phyloP scores from a whole-genome alignment of 768 basidiomycete species.

The Kwoniella shandongensis region DNA sequence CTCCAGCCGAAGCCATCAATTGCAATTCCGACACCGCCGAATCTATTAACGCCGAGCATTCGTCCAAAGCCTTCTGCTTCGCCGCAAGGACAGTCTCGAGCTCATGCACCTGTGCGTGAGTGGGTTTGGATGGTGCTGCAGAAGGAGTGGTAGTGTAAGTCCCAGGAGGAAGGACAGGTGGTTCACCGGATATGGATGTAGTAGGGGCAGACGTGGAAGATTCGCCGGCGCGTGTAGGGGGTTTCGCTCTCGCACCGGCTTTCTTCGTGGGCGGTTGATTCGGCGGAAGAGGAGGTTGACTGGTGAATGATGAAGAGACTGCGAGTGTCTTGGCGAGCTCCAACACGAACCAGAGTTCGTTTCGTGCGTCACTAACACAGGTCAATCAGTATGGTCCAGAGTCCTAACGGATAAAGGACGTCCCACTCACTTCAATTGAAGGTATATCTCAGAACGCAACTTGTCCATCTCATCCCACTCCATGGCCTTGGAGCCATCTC shows the following conservation, averaged over 20 bases:
- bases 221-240: constrained; percentile 7
- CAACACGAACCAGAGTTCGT: constrained; percentile 46
- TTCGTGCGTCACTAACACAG: constrained; percentile 44
- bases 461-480: constrained; percentile 36
- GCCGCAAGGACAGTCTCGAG: constrained; percentile 37
- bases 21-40: constrained; percentile 41
- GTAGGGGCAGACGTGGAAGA: neutral
- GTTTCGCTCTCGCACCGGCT: constrained; percentile 9
- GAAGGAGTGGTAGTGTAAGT: constrained; percentile 33
- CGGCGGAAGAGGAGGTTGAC: constrained; percentile 22
- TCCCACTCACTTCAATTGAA: constrained; percentile 46
- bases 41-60: constrained; percentile 44
- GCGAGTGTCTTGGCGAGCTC: constrained; percentile 45
- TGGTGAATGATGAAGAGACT: constrained; percentile 24
- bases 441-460: constrained; percentile 31
- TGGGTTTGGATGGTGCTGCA: constrained; percentile 6
- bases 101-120: constrained; percentile 20
- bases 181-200: constrained; percentile 14
- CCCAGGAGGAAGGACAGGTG: constrained; percentile 40
- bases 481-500: constrained; percentile 24
- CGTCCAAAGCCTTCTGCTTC: constrained; percentile 41
- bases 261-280: constrained; percentile 6
- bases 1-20: constrained; percentile 32
- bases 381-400: too few relatives aligned
- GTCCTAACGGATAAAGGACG: too few relatives aligned